Evolutionary conservation across 805 yeast genomes (phyloP).

Genomic region (Candida mattraensis): DNA sequence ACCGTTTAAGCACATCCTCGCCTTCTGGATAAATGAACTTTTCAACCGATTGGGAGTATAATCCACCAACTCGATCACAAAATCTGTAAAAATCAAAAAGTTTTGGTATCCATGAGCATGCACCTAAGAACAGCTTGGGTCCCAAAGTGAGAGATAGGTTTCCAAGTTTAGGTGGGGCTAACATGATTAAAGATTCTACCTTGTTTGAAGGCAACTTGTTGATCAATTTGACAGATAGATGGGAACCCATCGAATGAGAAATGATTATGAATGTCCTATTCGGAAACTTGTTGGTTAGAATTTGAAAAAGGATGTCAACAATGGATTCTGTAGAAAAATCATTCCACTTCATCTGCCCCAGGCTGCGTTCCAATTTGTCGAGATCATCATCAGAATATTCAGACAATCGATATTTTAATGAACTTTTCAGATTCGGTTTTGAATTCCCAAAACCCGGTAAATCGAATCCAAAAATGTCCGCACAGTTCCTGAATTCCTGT

Average conservation of each 20-base stretch:
- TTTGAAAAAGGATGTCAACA: slow-evolving; percentile 39
- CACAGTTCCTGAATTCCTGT: slow-evolving; percentile 59
- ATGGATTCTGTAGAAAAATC: slow-evolving; percentile 45
- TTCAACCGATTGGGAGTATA: slow-evolving; percentile 57
- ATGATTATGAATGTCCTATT: slow-evolving; percentile 44
- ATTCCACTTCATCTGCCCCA: slow-evolving; percentile 36
- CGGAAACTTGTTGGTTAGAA: slow-evolving; percentile 40
- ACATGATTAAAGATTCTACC: slow-evolving; percentile 48
- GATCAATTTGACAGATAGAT: slow-evolving; percentile 42
- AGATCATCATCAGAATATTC: slow-evolving; percentile 22
- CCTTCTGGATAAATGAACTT: slow-evolving; percentile 45
- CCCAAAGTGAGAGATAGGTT: slow-evolving; percentile 18
- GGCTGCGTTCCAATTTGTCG: slow-evolving; percentile 26
- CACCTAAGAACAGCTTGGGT: slow-evolving; percentile 23
- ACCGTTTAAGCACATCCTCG: slow-evolving; percentile 38
- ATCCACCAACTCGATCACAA: slow-evolving; percentile 62
- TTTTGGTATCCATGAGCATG: slow-evolving; percentile 41
- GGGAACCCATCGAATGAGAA: slow-evolving; percentile 62
- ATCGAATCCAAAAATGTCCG: slow-evolving; percentile 70
- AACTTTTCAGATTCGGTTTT: slow-evolving; percentile 23
- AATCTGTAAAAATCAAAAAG: slow-evolving; percentile 56
- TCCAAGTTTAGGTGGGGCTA: slow-evolving; percentile 45
- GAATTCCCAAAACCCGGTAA: slow-evolving; percentile 86
- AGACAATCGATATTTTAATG: slow-evolving; percentile 21
- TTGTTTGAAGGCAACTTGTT: slow-evolving; percentile 36